Evolutionary conservation across 306 rosid species (phyloP), one percentile per base, ranked within the genome.

Genomic region (Quillaja saponaria): DNA sequence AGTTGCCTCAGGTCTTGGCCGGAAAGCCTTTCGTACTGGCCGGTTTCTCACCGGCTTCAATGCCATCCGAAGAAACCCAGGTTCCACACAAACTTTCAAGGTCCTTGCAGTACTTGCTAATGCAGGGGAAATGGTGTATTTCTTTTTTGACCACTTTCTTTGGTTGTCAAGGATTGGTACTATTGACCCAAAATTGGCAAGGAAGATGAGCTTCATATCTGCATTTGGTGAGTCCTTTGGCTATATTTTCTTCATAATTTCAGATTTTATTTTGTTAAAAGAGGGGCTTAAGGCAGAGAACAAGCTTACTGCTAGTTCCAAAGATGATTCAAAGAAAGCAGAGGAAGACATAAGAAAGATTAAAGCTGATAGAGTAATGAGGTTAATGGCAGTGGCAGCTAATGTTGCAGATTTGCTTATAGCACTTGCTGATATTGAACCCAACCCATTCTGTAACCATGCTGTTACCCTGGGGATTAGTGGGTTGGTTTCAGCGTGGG

Each of bases 401-500:
- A 92, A 92, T 71, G 76, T 92, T 58, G 96, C 98, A 0, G 98
- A 92, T 71, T 92, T 92, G 71, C 54, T 88, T 3, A 92, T 92
- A 52, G 98, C 28, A 10, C 0, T 92, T 58, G 98, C 98, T 1
- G 98, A 92, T 7, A 86, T 92, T 68, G 94, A 92, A 19, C 98
- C 98, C 6, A 92, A 92, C 12, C 96, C 95, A 0, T 86, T 92
- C 13, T 92, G 96, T 53, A 84, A 81, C 48, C 98, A 89, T 72
- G 66, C 87, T 16, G 66, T 92, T 13, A 82, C 90, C 46, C 95
- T 92, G 72, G 98, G 95, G 7, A 88, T 92, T 15, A 82, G 96
- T 74, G 98, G 98, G 1, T 74, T 92, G 85, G 96, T 92, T 73
- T 92, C 96, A 81, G 98, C 98, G 47, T 92, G 98, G 98, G 83